phyloP scores from a whole-genome alignment of 805 yeast species.

The Candida peoriensis region DNA sequence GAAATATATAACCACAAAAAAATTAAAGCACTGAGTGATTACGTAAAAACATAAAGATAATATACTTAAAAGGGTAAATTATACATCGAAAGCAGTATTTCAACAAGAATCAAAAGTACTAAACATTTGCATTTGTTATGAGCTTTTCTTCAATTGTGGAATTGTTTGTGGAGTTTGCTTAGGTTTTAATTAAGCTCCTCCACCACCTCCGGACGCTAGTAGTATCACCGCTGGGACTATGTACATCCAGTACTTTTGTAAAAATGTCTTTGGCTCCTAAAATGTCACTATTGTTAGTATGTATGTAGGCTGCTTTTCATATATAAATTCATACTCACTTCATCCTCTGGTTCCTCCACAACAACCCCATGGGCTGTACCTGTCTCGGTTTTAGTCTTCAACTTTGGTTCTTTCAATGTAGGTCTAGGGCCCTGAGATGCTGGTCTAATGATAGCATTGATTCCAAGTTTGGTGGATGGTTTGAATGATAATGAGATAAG shows the following conservation, averaged over 20 bases:
- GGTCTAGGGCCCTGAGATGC: conserved; percentile 5
- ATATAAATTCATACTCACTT: not conserved
- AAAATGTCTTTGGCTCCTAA: conserved; percentile 36
- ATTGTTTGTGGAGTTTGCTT: too few relatives aligned
- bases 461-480: too few relatives aligned
- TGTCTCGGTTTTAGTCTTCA: not conserved
- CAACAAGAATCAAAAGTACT: too few relatives aligned
- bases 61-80: too few relatives aligned
- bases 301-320: not conserved
- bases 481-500: conserved; percentile 9
- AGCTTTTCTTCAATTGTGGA: too few relatives aligned
- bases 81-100: too few relatives aligned
- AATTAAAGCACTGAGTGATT: too few relatives aligned
- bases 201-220: conserved; percentile 19
- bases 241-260: conserved; percentile 61
- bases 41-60: too few relatives aligned
- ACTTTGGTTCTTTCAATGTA: conserved; percentile 1
- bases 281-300: conserved; percentile 1
- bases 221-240: conserved; percentile 46
- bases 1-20: too few relatives aligned
- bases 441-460: conserved; percentile 10
- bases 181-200: too few relatives aligned
- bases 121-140: too few relatives aligned
- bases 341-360: not conserved
- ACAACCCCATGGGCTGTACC: not conserved